Conservation (phyloP, 352 stramenopile species). For the Labyrinthula sp. region DNA sequence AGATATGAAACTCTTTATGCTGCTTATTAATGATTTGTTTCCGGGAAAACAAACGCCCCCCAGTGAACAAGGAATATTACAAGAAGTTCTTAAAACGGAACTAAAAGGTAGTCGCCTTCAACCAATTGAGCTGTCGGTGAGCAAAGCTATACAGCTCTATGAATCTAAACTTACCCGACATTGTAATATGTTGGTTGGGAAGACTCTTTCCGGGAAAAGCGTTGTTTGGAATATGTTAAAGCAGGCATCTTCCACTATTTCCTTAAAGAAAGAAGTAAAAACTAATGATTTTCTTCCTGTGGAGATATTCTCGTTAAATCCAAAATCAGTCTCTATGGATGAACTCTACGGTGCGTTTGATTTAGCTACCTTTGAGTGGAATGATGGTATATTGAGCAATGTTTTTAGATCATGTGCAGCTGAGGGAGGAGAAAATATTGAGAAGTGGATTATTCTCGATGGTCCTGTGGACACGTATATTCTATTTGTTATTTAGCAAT, state of each 20-base stretch:
- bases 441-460: slow-evolving; percentile 84
- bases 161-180: slow-evolving; percentile 81
- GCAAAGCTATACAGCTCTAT: slow-evolving; percentile 83
- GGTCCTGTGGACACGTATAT: slow-evolving; percentile 80
- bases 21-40: slow-evolving; percentile 81
- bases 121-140: slow-evolving; percentile 43
- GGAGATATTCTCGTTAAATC: slow-evolving; percentile 62
- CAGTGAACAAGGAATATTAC: slow-evolving; percentile 64
- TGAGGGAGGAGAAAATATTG: slow-evolving; percentile 53
- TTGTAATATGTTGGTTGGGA: slow-evolving; percentile 82
- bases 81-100: slow-evolving; percentile 56
- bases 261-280: slow-evolving; percentile 41
- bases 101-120: slow-evolving; percentile 56
- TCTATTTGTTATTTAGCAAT: too few species aligned
- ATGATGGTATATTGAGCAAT: slow-evolving; percentile 71
- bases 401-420: slow-evolving; percentile 77
- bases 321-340: slow-evolving; percentile 69
- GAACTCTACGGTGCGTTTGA: slow-evolving; percentile 84
- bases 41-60: slow-evolving; percentile 66
- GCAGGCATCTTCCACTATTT: slow-evolving; percentile 46
- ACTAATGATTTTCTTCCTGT: slow-evolving; percentile 48
- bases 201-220: slow-evolving; percentile 72
- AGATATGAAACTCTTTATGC: slow-evolving; percentile 72
- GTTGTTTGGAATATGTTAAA: slow-evolving; percentile 62
- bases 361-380: slow-evolving; percentile 75